Evolutionary conservation across 2,329 filamentous ascomycete genomes (phyloP).

Genomic region (Dactylella cylindrospora): DNA sequence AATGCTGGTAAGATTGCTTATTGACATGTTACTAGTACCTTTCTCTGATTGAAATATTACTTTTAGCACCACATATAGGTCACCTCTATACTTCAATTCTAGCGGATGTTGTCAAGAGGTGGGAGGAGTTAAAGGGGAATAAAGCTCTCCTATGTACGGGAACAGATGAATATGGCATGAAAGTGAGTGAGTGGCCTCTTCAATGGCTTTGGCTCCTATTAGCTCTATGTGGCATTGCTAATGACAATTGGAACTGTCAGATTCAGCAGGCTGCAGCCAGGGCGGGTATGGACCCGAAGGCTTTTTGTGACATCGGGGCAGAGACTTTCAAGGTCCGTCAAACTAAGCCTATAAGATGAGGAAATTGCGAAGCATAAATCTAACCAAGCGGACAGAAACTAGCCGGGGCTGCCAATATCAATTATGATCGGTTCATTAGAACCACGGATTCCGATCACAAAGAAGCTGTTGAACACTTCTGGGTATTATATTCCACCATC

Average conservation of each 20-base stretch:
- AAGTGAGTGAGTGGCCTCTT: constrained; percentile 55
- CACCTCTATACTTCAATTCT: constrained; percentile 93
- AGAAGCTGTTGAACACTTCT: constrained; percentile 84
- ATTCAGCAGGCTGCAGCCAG: constrained; percentile 76
- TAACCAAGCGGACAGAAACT: constrained; percentile 58
- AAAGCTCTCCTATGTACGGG: constrained; percentile 79
- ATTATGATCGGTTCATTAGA: constrained; percentile 84
- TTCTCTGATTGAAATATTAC: too few species aligned
- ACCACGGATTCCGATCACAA: constrained; percentile 83
- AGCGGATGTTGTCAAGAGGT: constrained; percentile 87
- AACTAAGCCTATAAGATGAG: not conserved
- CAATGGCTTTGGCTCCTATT: not conserved
- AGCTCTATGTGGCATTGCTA: constrained; percentile 1
- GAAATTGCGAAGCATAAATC: constrained; percentile 8
- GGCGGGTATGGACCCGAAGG: constrained; percentile 70
- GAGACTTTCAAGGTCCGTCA: constrained; percentile 67
- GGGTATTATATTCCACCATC: constrained; percentile 57
- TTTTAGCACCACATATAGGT: constrained; percentile 89
- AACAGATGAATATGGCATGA: constrained; percentile 97
- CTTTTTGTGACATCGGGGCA: constrained; percentile 85
- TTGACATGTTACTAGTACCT: not conserved
- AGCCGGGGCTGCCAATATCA: constrained; percentile 68
- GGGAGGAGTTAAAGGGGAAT: constrained; percentile 74
- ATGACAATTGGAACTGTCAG: constrained; percentile 50
- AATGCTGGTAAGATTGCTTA: constrained; percentile 71